phyloP scores from a whole-genome alignment of 371 early-diverging fungal genomes.

The Phascolomyces articulosus region DNA sequence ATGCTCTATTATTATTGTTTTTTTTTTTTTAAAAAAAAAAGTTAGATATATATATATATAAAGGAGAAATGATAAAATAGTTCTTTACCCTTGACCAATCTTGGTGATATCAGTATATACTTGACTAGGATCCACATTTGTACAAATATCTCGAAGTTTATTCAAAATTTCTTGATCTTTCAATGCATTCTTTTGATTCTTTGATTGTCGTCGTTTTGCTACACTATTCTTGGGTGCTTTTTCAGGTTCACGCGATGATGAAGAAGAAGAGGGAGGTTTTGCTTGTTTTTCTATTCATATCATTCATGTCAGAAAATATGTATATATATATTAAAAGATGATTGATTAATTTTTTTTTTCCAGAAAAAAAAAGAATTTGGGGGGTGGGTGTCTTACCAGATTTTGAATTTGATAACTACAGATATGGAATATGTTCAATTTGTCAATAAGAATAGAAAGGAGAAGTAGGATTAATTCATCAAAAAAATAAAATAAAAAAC shows the following conservation, averaged over 20 bases:
- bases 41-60: too few species aligned
- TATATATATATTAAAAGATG: too few species aligned
- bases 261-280: background rate
- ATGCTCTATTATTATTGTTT: slow-evolving; percentile 74
- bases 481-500: background rate
- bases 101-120: slow-evolving; percentile 81
- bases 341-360: too few species aligned
- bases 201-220: slow-evolving; percentile 25
- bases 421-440: too few species aligned
- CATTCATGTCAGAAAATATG: too few species aligned
- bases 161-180: slow-evolving; percentile 77
- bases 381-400: background rate
- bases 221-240: background rate
- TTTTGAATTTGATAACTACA: slow-evolving; percentile 1
- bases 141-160: slow-evolving; percentile 83
- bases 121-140: slow-evolving; percentile 82
- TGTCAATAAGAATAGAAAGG: too few species aligned
- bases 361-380: background rate
- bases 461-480: too few species aligned
- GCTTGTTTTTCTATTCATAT: background rate
- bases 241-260: slow-evolving; percentile 2
- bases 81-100: slow-evolving; percentile 91
- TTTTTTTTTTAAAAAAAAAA: too few species aligned
- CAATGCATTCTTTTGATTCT: slow-evolving; percentile 31
- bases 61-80: too few species aligned